Conservation (phyloP, 176 grass and related monocot genomes). For the Eremochloa ophiuroides region DNA sequence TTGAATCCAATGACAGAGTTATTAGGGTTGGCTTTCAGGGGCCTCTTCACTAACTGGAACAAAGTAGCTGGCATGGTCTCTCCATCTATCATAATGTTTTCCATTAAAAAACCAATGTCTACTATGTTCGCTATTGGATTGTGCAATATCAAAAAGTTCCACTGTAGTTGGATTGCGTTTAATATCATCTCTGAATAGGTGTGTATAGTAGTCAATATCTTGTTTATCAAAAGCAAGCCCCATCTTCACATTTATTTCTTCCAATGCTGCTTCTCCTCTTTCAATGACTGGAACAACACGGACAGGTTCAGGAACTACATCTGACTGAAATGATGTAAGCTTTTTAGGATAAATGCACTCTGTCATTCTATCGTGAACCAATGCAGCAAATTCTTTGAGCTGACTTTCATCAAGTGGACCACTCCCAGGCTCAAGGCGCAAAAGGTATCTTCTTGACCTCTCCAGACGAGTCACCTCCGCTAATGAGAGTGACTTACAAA, state of each 20-base stretch:
- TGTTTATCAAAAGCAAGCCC: conserved; percentile 89
- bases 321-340: conserved; percentile 51
- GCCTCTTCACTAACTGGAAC: conserved; percentile 74
- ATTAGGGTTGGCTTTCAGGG: conserved; percentile 67
- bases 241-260: conserved; percentile 85
- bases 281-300: conserved; percentile 54
- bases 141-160: conserved; percentile 80
- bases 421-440: conserved; percentile 48
- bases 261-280: conserved; percentile 60
- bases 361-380: conserved; percentile 87
- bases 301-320: conserved; percentile 57
- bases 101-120: conserved; percentile 87
- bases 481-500: conserved; percentile 61
- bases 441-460: conserved; percentile 69
- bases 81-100: conserved; percentile 67
- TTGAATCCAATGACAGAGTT: conserved; percentile 91
- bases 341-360: conserved; percentile 68
- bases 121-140: conserved; percentile 82
- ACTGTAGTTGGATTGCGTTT: conserved; percentile 79
- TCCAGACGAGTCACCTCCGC: conserved; percentile 63
- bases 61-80: conserved; percentile 60
- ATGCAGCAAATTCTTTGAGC: conserved; percentile 49
- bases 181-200: conserved; percentile 73
- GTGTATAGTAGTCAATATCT: conserved; percentile 76
- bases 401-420: conserved; percentile 41